Percentiles rank a stretch among this genome's conserved stretches.
Conservation (phyloP, 176 grass and related monocot species). For the Ensete glaucum region DNA sequence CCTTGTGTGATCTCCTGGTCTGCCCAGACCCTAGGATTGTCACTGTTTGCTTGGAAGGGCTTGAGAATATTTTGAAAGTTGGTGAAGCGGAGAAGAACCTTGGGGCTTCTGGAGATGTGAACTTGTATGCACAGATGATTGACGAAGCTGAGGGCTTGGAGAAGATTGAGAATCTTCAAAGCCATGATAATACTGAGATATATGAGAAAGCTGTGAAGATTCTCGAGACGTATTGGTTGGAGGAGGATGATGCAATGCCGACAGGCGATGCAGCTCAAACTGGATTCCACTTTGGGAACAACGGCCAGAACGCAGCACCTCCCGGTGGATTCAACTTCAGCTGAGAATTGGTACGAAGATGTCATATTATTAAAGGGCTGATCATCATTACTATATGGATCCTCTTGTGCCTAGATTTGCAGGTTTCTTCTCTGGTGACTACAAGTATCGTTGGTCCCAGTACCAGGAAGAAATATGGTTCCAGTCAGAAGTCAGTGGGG, state of each 20-base stretch:
- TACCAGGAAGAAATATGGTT: too few species aligned
- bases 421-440: too few species aligned
- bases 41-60: conserved; percentile 81
- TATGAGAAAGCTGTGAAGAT: conserved; percentile 95
- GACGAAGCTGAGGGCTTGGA: conserved; percentile 90
- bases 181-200: conserved; percentile 86
- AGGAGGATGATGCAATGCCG: conserved; percentile 60
- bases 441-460: too few species aligned
- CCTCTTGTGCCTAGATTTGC: too few species aligned
- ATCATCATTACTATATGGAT: too few species aligned
- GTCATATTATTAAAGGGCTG: too few species aligned
- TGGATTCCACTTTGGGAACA: conserved; percentile 58
- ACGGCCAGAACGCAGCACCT: conserved; percentile 38
- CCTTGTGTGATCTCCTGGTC: conserved; percentile 77
- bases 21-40: conserved; percentile 84
- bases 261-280: conserved; percentile 42
- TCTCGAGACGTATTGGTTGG: conserved; percentile 76
- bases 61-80: conserved; percentile 81
- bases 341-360: conserved; percentile 16
- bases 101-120: conserved; percentile 46
- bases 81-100: conserved; percentile 70
- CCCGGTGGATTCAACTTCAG: conserved; percentile 75
- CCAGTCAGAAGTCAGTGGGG: too few species aligned
- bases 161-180: conserved; percentile 96
- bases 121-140: conserved; percentile 64